Evolutionary conservation across 768 basidiomycete genomes (phyloP).

Genomic region (Harrya chromipes): DNA sequence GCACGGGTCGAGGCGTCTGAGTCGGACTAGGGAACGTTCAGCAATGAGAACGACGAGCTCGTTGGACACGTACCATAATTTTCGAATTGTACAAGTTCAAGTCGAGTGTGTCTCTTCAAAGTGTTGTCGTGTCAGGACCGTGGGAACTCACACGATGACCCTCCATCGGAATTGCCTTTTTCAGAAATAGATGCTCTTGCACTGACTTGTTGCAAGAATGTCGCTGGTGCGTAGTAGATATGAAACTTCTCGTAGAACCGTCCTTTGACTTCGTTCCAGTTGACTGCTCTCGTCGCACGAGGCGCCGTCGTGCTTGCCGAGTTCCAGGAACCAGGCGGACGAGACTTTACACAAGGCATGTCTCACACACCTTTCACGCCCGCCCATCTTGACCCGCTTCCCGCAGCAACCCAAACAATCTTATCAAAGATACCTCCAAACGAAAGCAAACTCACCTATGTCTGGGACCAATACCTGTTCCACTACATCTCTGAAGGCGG

Average conservation of each 20-base stretch:
- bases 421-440: slow-evolving; percentile 94
- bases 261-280: slow-evolving; percentile 37
- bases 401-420: slow-evolving; percentile 78
- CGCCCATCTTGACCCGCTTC: slow-evolving; percentile 1
- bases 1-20: slow-evolving; percentile 60
- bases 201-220: slow-evolving; percentile 10
- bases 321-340: slow-evolving; percentile 66
- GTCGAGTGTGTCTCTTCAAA: background rate
- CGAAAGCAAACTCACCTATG: slow-evolving; percentile 78
- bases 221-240: slow-evolving; percentile 28
- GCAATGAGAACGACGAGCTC: background rate
- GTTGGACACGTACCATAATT: slow-evolving; percentile 32
- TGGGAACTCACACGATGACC: slow-evolving; percentile 15
- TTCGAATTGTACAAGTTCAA: slow-evolving; percentile 8
- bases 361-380: background rate
- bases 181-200: too few species aligned
- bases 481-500: slow-evolving; percentile 92
- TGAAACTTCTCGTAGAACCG: background rate
- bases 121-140: slow-evolving; percentile 24
- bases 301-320: slow-evolving; percentile 83
- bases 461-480: slow-evolving; percentile 91
- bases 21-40: slow-evolving; percentile 58
- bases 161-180: slow-evolving; percentile 21
- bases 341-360: slow-evolving; percentile 87
- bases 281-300: slow-evolving; percentile 82